phyloP scores from a whole-genome alignment of 2,329 filamentous ascomycete species.

The Dothideomycetes sp. region DNA sequence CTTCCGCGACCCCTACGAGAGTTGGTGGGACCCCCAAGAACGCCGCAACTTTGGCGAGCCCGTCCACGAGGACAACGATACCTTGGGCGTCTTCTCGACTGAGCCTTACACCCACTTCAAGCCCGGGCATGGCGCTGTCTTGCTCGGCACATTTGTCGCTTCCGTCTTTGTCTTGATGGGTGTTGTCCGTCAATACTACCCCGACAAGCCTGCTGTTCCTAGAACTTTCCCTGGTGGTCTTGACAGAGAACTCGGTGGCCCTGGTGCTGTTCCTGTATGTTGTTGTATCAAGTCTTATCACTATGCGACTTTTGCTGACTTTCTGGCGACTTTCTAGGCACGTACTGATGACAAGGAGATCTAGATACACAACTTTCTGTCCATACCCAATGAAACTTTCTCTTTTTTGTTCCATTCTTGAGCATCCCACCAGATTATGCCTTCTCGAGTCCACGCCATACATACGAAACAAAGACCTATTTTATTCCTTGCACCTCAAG shows the following conservation, averaged over 20 bases:
- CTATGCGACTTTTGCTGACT: constrained; percentile 3
- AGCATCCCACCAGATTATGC: too few species aligned
- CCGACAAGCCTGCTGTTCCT: constrained; percentile 34
- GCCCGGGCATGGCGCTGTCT: constrained; percentile 60
- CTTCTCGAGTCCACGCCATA: too few species aligned
- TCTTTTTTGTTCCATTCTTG: constrained; percentile 14
- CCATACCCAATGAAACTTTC: constrained; percentile 11
- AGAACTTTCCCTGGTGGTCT: constrained; percentile 40
- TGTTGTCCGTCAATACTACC: constrained; percentile 33
- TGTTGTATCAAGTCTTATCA: not conserved
- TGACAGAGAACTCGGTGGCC: constrained; percentile 40
- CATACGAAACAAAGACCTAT: too few species aligned
- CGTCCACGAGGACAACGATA: constrained; percentile 92
- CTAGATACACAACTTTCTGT: constrained; percentile 8
- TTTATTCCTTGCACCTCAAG: too few species aligned
- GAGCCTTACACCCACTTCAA: constrained; percentile 82
- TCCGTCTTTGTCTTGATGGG: constrained; percentile 32
- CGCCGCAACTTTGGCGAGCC: constrained; percentile 94
- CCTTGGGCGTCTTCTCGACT: constrained; percentile 79
- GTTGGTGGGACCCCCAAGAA: constrained; percentile 98
- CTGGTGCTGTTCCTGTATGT: constrained; percentile 33
- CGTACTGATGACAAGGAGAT: constrained; percentile 8
- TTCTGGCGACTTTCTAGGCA: not conserved
- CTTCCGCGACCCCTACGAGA: constrained; percentile 82
- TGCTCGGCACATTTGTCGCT: constrained; percentile 36